Conservation (phyloP, 1,284 basidiomycete genomes). For the Sphagnurus paluster region DNA sequence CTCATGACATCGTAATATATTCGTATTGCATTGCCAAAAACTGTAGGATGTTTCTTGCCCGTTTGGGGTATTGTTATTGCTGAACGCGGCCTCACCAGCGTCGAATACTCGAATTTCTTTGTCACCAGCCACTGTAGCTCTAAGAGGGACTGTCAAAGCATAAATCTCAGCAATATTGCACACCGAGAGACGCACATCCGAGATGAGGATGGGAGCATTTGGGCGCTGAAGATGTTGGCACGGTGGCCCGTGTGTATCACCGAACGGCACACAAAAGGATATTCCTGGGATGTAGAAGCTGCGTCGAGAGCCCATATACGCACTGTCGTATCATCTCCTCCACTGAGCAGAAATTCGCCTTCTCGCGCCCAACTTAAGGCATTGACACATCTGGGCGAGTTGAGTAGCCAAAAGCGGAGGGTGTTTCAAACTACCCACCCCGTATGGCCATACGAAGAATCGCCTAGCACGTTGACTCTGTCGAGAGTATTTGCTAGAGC, state of each 20-base stretch:
- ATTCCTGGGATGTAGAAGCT: constrained; percentile 56
- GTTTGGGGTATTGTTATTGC: constrained; percentile 32
- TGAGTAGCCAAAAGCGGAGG: constrained; percentile 6
- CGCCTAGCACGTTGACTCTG: constrained; percentile 63
- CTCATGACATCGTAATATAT: constrained; percentile 68
- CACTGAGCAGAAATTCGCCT: constrained; percentile 74
- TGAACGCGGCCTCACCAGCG: constrained; percentile 48
- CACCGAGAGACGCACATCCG: constrained; percentile 56
- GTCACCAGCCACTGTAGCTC: constrained; percentile 81
- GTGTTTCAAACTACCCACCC: constrained; percentile 45
- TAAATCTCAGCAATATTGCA: background rate
- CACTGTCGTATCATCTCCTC: constrained; percentile 83
- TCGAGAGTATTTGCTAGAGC: constrained; percentile 27
- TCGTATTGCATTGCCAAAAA: constrained; percentile 45
- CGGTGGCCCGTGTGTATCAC: constrained; percentile 79
- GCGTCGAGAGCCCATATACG: constrained; percentile 37
- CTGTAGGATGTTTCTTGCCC: constrained; percentile 36
- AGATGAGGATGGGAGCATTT: constrained; percentile 77
- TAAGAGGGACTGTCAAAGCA: constrained; percentile 28
- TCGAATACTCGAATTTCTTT: constrained; percentile 83
- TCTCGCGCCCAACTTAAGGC: constrained; percentile 82
- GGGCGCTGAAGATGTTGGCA: constrained; percentile 86
- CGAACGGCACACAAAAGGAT: constrained; percentile 64
- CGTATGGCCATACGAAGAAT: constrained; percentile 56
- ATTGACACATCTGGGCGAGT: constrained; percentile 69